Evolutionary conservation across 768 basidiomycete genomes (phyloP), one percentile per base, ranked within the genome.

Genomic region (Paxillus ammoniavirescens): DNA sequence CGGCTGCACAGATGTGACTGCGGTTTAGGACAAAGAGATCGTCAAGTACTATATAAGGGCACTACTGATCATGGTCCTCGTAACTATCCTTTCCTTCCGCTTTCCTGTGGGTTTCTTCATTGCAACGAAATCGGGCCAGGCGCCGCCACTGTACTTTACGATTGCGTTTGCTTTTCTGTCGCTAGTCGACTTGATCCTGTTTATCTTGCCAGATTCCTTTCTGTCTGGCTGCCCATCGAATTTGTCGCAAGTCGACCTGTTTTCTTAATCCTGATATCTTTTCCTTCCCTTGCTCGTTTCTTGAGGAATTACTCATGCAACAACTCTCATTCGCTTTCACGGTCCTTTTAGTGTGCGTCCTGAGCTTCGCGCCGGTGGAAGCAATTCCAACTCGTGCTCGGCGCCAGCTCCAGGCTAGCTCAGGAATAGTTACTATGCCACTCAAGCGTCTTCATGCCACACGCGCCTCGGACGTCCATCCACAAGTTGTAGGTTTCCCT

Each of bases 261-360:
- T 36, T 37, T 45, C 17, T 2, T n/a, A 14, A 42, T 42, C 47
- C 30, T 18, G n/a, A 37, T 48, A 21, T 40, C 18, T 2, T 17
- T 8, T 40, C 28, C 3, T 48, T 17, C 45, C n/a, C 47, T 41
- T 31, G 10, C 23, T 45, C 17, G 4, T 23, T 17, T 26, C 31
- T 43, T 26, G 38, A 7, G 12, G 23, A 17, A 49, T 38, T 15
- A 43, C 69, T 62, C 59, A 89, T 89, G 87, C 80, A 80, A 59
- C 15, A 17, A 17, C 72, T 87, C 64, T 72, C 72, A 42, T 60
- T 78, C 60, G 70, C 75, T 40, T 76, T 87, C 59, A 71, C 77
- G 53, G 55, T 79, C 56, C 75, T 89, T 59, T 73, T 83, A 54
- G 76, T 78, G 57, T 79, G 75, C 67, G 58, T 87, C 54, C 63